Conservation (phyloP, 768 basidiomycete species). For the Boletus vermiculosoides region DNA sequence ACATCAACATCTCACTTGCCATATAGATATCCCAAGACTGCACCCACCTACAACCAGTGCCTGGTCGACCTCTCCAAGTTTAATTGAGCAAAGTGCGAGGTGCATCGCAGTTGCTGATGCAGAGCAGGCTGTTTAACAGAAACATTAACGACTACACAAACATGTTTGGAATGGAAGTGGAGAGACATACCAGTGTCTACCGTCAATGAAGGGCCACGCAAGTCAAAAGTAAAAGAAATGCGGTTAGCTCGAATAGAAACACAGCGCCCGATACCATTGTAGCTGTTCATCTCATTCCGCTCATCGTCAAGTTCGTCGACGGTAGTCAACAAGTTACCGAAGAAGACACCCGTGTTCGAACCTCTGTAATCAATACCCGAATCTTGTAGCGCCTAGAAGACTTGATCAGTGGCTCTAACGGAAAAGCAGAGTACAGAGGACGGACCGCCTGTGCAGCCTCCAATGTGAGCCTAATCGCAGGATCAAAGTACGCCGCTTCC, state of each 20-base stretch:
- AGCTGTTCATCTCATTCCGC: conserved; percentile 27
- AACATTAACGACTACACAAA: neutral
- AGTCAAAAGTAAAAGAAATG: conserved; percentile 36
- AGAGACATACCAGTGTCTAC: conserved; percentile 33
- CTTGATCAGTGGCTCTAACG: neutral
- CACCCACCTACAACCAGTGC: conserved; percentile 41
- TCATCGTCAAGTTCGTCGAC: conserved; percentile 30
- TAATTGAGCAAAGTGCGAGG: conserved; percentile 45
- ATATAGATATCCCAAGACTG: neutral
- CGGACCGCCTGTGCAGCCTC: conserved; percentile 33
- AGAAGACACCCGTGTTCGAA: conserved; percentile 42
- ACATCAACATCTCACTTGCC: neutral
- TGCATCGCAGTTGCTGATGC: conserved; percentile 48
- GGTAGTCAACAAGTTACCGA: conserved; percentile 32
- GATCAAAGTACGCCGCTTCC: conserved; percentile 32
- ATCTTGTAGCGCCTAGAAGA: conserved; percentile 38
- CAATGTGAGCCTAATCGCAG: conserved; percentile 31
- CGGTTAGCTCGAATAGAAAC: conserved; percentile 33
- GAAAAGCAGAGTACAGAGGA: neutral
- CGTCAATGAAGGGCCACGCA: conserved; percentile 49
- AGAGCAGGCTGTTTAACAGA: conserved; percentile 36
- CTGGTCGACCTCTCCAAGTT: conserved; percentile 44
- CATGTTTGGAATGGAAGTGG: neutral
- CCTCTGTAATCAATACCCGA: conserved; percentile 48
- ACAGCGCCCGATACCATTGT: conserved; percentile 32